Base-by-base conservation (phyloP, 2,329 filamentous ascomycete genomes). In the Davidsoniella neocaledoniae region DNA sequence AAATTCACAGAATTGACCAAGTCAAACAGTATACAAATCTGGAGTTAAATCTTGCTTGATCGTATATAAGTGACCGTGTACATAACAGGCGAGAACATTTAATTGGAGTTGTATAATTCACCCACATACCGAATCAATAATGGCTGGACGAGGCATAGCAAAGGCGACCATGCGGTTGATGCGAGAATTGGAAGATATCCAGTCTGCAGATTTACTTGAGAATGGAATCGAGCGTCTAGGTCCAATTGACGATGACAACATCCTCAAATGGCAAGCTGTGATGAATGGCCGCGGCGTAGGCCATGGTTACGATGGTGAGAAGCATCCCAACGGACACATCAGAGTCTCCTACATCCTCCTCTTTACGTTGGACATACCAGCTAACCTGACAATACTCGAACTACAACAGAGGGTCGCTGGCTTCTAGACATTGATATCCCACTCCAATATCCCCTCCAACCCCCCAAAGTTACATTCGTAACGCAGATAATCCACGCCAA, bases 401-500 rank as follows among this genome's bases (percentile, higher is more conserved):
- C 37, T 21, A 8, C 36, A 23, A 53, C 58, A 77, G 73, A 65
- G 51, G 91, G 91, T 54, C 77, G 81, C 58, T 98, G 88, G 88
- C 78, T 83, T 54, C 77, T 98, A 58, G 63, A 68, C 60, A 87
- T 98, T 63, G 62, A 69, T 46, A 75, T 96, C 58, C 88, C 91
- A 0, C 57, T 74, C 0, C 76, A 74, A 39, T 96, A 98, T 66
- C 91, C 91, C 2, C 72, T 83, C 51, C 66, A 74, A 1, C 82
- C 91, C 1, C 91, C 91, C 1, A 73, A 69, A 39, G 81, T 98
- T 56, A 71, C 67, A 52, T 98, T 98, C 68, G 68, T 72, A n/a
- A 98, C 87, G 36, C 77, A 79, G 54, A 78, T 93, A 56, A 83
- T 86, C 59, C 87, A 94, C 68, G 80, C 88, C 44, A 95, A 95